Conservation (phyloP, 179 eudicot genomes). For the Spinacia oleracea region DNA sequence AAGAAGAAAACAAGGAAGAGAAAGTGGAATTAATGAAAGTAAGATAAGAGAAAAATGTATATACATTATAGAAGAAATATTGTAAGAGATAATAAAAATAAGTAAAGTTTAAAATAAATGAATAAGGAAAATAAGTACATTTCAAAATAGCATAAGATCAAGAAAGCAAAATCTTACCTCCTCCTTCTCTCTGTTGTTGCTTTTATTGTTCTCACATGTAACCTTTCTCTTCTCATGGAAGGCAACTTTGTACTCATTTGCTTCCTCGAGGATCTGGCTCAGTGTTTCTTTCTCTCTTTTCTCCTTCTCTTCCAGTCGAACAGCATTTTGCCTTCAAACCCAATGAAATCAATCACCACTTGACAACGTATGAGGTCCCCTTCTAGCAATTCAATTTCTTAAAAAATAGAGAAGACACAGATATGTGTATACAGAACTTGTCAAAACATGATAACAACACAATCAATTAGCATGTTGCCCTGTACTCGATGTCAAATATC, state of each 20-base stretch:
- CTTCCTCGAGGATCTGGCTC: conserved; percentile 58
- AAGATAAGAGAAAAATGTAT: no score
- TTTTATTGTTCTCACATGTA: conserved; percentile 51
- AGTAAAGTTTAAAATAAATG: no score
- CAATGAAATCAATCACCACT: conserved; percentile 4
- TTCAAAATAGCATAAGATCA: conserved; percentile 8
- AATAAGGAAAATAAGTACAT: no score
- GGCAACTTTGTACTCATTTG: conserved; percentile 48
- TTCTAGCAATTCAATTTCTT: neutral
- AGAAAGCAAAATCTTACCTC: conserved; percentile 38
- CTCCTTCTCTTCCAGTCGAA: conserved; percentile 61
- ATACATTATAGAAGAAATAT: no score
- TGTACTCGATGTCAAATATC: neutral
- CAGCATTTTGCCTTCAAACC: conserved; percentile 49
- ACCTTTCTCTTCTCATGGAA: conserved; percentile 54
- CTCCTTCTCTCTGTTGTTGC: conserved; percentile 55
- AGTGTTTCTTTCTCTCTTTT: conserved; percentile 53
- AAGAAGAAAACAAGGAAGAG: no score
- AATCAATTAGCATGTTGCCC: neutral
- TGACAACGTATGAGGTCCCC: neutral
- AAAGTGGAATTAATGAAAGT: no score
- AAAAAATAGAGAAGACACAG: neutral
- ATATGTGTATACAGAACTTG: neutral
- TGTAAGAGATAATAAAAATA: no score
- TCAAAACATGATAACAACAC: neutral